Conservation (phyloP, 2,329 filamentous ascomycete genomes). For the Fusarium irregulare region DNA sequence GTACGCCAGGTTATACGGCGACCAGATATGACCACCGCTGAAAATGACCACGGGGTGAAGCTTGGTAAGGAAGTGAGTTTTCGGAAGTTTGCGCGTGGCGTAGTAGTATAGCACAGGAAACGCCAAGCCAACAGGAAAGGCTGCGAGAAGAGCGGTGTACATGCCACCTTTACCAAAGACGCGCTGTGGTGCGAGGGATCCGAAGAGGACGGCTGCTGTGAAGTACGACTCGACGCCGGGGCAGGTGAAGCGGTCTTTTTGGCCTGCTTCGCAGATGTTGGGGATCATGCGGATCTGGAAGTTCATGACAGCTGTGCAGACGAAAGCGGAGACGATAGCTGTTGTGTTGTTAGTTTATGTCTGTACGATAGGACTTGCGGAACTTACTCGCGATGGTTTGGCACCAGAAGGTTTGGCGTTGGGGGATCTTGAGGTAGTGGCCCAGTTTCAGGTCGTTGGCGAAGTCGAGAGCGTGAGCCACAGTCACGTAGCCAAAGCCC, state of each 20-base stretch:
- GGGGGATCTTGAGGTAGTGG: constrained; percentile 60
- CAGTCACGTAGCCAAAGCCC: constrained; percentile 54
- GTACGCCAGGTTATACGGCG: constrained; percentile 61
- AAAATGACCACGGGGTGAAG: constrained; percentile 59
- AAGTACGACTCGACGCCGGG: constrained; percentile 54
- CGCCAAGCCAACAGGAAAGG: constrained; percentile 55
- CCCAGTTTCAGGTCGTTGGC: constrained; percentile 52
- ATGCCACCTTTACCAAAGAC: constrained; percentile 52
- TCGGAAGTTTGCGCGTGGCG: constrained; percentile 50
- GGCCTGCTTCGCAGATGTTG: constrained; percentile 51
- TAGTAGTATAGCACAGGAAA: constrained; percentile 54
- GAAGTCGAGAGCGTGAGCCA: constrained; percentile 53
- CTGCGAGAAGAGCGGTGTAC: constrained; percentile 53
- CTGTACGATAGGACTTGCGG: rapidly evolving
- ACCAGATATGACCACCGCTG: constrained; percentile 55
- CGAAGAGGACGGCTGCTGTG: constrained; percentile 56
- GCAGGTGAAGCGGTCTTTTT: constrained; percentile 53
- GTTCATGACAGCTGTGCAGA: constrained; percentile 52
- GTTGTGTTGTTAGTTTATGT: not conserved
- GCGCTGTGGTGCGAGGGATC: constrained; percentile 52
- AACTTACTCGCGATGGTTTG: constrained; percentile 49
- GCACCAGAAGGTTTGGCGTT: constrained; percentile 51
- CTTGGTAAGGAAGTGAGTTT: constrained; percentile 52
- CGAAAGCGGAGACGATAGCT: constrained; percentile 51
- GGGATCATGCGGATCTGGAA: constrained; percentile 53